These are phyloP conservation scores for Phaeotremella fagi DNA, from an alignment of 768 basidiomycete genomes.

Conservation along the genomic window DNA sequence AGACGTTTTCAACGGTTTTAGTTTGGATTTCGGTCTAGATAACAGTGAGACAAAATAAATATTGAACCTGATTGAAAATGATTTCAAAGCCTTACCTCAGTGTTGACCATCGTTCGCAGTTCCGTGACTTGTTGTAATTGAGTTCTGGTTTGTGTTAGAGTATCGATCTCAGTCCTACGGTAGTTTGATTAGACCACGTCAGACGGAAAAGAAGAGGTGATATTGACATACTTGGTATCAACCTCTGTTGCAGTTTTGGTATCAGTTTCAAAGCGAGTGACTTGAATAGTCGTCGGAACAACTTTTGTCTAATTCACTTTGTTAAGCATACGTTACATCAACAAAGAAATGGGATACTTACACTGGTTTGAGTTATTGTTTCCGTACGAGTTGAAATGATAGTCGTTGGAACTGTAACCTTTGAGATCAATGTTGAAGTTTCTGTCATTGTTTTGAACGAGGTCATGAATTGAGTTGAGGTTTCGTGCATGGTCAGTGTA, in stretches of 20 bases:
- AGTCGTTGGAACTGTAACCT: conserved; percentile 10
- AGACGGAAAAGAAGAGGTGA: not conserved
- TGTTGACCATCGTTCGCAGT: not conserved
- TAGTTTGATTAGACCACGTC: not conserved
- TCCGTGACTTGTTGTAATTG: conserved; percentile 6
- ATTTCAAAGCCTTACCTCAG: conserved; percentile 2
- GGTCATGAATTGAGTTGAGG: not conserved
- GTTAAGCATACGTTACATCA: too few relatives aligned
- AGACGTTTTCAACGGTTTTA: not conserved
- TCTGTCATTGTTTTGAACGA: not conserved
- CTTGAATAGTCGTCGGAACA: not conserved
- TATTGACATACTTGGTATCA: not conserved
- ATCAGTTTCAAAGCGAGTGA: not conserved
- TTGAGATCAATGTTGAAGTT: not conserved
- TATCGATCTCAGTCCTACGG: not conserved
- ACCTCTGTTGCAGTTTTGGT: not conserved
- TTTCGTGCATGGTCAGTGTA: conserved; percentile 4
- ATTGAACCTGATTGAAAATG: too few relatives aligned
- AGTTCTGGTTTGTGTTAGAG: not conserved
- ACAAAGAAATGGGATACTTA: not conserved
- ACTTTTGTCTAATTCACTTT: not conserved
- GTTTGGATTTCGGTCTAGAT: conserved; percentile 11
- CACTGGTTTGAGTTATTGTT: conserved; percentile 1
- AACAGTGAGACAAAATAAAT: not conserved
- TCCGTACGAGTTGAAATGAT: conserved; percentile 14